A percentile compares a stretch with the other conserved stretches of the same genome.
These are phyloP conservation scores for Lentithecium fluviatile DNA, from an alignment of 495 filamentous ascomycete genomes.

Conservation along the genomic window DNA sequence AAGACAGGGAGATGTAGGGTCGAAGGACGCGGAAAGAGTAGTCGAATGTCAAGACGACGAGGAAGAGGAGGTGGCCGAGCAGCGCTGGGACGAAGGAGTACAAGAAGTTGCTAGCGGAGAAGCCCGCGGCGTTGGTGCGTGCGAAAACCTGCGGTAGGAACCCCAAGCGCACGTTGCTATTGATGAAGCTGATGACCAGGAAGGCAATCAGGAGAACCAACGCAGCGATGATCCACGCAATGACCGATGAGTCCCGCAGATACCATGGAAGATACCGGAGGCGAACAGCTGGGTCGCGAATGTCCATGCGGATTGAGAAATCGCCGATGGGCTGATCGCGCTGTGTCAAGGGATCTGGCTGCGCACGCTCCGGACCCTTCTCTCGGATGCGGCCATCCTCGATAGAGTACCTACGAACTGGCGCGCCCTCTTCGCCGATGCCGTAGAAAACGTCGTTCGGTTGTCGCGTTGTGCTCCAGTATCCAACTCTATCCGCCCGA, in stretches of 20 bases:
- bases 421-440: constrained; percentile 60
- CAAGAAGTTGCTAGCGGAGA: constrained; percentile 82
- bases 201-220: constrained; percentile 69
- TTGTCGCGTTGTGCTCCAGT: constrained; percentile 67
- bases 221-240: constrained; percentile 61
- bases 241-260: constrained; percentile 61
- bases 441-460: constrained; percentile 63
- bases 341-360: constrained; percentile 4
- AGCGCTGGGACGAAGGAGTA: constrained; percentile 80
- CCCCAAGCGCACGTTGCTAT: constrained; percentile 61
- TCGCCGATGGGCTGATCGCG: constrained; percentile 16
- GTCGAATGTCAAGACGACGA: constrained; percentile 75
- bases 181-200: constrained; percentile 65
- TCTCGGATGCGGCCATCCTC: constrained; percentile 48
- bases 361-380: constrained; percentile 30
- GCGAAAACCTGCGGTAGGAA: constrained; percentile 68
- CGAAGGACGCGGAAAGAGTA: constrained; percentile 69
- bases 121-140: constrained; percentile 60
- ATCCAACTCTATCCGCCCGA: constrained; percentile 68
- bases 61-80: constrained; percentile 72
- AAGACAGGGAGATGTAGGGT: constrained; percentile 67
- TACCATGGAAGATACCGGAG: constrained; percentile 78
- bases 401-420: constrained; percentile 56
- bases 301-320: constrained; percentile 42
- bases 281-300: constrained; percentile 52